These are phyloP conservation scores for Aphanocladium album DNA, from an alignment of 2,329 filamentous ascomycete genomes.

Conservation along the genomic window DNA sequence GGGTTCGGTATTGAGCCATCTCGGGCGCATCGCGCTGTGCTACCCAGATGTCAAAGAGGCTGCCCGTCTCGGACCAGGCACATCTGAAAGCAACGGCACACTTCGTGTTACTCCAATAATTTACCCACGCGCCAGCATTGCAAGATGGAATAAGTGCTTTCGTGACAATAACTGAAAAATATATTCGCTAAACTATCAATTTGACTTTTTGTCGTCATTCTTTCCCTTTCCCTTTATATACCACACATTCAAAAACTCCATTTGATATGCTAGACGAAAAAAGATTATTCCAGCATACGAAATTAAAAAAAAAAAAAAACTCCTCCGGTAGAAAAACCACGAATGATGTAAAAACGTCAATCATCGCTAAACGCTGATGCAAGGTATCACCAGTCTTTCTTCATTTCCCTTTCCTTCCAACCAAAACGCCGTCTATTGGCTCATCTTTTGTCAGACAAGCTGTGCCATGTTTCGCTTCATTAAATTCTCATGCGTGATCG, in stretches of 20 bases:
- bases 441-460: not conserved
- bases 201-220: not conserved
- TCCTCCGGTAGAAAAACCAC: not conserved
- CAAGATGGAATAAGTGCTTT: not conserved
- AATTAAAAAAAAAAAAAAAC: not conserved
- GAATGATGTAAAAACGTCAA: not conserved
- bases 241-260: not conserved
- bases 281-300: not conserved
- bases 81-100: not conserved
- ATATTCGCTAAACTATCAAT: slow-evolving; percentile 7
- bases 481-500: slow-evolving; percentile 10
- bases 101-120: not conserved
- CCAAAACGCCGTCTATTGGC: not conserved
- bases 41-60: not conserved
- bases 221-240: not conserved
- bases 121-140: not conserved
- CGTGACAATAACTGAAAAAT: not conserved
- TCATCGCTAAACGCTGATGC: not conserved
- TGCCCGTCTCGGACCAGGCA: not conserved
- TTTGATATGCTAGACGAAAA: slow-evolving; percentile 2
- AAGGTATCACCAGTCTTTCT: not conserved
- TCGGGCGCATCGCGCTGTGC: not conserved
- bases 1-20: not conserved
- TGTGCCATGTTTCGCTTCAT: not conserved
- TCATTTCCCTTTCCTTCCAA: not conserved